Evolutionary conservation across 108 stramenopile species (phyloP), one percentile per base, ranked within the genome.

Genomic region (Cyclostephanos invisitatus): DNA sequence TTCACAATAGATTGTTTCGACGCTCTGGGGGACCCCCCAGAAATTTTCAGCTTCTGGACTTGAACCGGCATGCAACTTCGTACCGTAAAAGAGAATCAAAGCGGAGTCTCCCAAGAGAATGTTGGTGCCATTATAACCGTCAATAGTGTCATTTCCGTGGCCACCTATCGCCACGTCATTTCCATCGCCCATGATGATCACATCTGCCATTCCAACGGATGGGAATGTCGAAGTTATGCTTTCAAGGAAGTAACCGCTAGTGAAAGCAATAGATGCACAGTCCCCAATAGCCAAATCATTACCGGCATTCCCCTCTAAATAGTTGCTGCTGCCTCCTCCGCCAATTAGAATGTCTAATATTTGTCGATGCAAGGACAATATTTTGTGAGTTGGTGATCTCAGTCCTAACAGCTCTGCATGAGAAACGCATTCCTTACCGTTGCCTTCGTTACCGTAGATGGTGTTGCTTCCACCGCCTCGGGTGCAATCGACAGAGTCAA

Each of bases 101-200:
- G 61, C 71, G 25, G 62, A 68, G 61, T 40, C 48, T 20, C 74
- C 66, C 37, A 70, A 48, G 7, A 78, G 25, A 48, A 78, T 72
- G 27, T 78, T 51, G n/a, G 29, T 61, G 17, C 71, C 77, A 20
- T 60, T 50, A 50, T 29, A 25, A 37, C 77, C 70, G 27, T 64
- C 18, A 37, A 78, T 37, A 7, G 38, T 59, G 47, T 78, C 77
- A 51, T 49, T 36, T 5, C 20, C 38, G 18, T 7, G 29, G n/a
- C 77, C 77, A 10, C 77, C 77, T n/a, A 78, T 67, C 28, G 42
- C 42, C 15, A 64, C 18, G 47, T 64, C 64, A 28, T 48, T 64
- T n/a, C 64, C 64, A 21, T 50, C 42, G 3, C 37, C 64, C 42
- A 42, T 21, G 7, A 15, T n/a, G 5, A 64, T 64, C 37, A 46